A percentile compares a stretch with the other conserved stretches of the same genome.
Conservation (phyloP, 1,284 basidiomycete species). For the Phellinidium pouzarii region DNA sequence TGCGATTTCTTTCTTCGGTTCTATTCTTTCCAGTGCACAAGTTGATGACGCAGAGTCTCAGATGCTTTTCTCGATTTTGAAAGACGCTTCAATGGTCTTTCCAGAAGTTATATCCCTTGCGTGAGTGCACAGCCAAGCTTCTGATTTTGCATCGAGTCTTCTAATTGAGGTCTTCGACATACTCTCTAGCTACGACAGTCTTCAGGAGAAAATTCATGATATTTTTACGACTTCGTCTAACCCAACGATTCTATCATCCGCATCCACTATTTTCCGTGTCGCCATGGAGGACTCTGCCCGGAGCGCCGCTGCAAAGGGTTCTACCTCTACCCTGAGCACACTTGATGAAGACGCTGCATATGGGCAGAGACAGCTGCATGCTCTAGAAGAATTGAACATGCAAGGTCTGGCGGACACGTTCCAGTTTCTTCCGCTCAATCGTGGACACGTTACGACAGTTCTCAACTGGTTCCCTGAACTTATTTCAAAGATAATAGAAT, state of each 20-base stretch:
- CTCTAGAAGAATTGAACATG: constrained; percentile 66
- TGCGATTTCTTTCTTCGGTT: constrained; percentile 67
- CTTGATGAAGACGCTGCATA: constrained; percentile 43
- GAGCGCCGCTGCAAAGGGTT: constrained; percentile 37
- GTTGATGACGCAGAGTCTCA: constrained; percentile 78
- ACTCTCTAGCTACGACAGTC: constrained; percentile 58
- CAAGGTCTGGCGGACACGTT: constrained; percentile 62
- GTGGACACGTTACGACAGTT: constrained; percentile 54
- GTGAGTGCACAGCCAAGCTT: too few species aligned
- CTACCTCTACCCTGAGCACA: constrained; percentile 58
- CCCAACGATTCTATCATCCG: constrained; percentile 61
- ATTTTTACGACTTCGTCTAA: constrained; percentile 70
- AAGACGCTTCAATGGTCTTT: constrained; percentile 64
- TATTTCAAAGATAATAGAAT: constrained; percentile 47
- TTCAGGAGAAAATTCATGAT: constrained; percentile 77
- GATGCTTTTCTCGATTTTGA: constrained; percentile 71
- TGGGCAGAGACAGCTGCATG: constrained; percentile 41
- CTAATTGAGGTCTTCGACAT: constrained; percentile 15
- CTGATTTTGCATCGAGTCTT: too few species aligned
- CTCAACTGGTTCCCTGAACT: constrained; percentile 70
- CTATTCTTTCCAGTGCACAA: constrained; percentile 73
- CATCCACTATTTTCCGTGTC: constrained; percentile 68
- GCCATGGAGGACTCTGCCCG: constrained; percentile 51
- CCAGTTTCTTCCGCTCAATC: constrained; percentile 56
- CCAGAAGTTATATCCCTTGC: constrained; percentile 72